Percentiles rank a stretch among this genome's conserved stretches.
Evolutionary conservation across 768 basidiomycete genomes (phyloP).

Genomic region (Coprinopsis strossmayeri): DNA sequence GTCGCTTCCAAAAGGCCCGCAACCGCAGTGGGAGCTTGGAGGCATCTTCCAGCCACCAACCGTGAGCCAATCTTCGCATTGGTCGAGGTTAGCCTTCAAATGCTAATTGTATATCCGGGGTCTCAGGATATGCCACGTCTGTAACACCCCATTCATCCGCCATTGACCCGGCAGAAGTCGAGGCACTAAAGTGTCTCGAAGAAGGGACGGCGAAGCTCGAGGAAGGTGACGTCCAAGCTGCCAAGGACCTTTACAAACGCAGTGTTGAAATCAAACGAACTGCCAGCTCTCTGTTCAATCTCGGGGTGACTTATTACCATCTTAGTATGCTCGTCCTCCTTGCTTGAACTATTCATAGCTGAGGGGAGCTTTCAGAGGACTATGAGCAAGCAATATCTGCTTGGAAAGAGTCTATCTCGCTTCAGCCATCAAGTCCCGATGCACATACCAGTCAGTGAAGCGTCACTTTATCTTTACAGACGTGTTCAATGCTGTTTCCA

Average conservation of each 20-base stretch:
- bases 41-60: neutral
- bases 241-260: slow-evolving; percentile 70
- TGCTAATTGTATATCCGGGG: too few relatives aligned
- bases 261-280: slow-evolving; percentile 76
- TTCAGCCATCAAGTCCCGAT: slow-evolving; percentile 81
- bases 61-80: neutral
- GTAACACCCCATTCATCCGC: slow-evolving; percentile 77
- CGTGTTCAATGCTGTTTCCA: slow-evolving; percentile 25
- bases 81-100: neutral
- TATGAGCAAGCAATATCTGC: slow-evolving; percentile 79
- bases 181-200: slow-evolving; percentile 75
- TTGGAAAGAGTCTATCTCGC: slow-evolving; percentile 78
- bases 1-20: slow-evolving; percentile 2
- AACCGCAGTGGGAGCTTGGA: neutral
- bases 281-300: slow-evolving; percentile 79
- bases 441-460: slow-evolving; percentile 74
- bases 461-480: slow-evolving; percentile 9
- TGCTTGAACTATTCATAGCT: neutral
- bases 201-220: slow-evolving; percentile 80
- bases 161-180: slow-evolving; percentile 74
- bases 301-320: slow-evolving; percentile 87
- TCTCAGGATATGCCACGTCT: slow-evolving; percentile 83
- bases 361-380: slow-evolving; percentile 51
- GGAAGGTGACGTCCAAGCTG: slow-evolving; percentile 77
- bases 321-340: slow-evolving; percentile 49